Base-by-base conservation (phyloP, 2,329 filamentous ascomycete species). In the Colletotrichum siamense region DNA sequence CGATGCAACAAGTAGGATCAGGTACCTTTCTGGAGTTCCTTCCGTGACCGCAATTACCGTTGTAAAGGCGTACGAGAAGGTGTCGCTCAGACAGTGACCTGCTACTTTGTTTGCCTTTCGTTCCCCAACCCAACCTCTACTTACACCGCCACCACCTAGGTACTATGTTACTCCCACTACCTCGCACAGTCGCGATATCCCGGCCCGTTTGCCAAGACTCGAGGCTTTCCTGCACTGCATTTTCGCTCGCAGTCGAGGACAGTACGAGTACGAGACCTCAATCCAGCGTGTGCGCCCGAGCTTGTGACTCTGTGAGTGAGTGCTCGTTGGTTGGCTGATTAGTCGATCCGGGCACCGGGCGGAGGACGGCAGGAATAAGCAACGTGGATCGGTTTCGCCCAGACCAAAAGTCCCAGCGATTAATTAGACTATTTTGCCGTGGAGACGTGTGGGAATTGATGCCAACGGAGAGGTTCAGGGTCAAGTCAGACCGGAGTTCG, bases 291-390 rank as follows among this genome's bases (percentile, higher is more conserved):
- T 52, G 24, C 66, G 30, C 32, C 49, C 32, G 18, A 34, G 32
- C 32, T 22, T 24, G n/a, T 39, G 39, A 44, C 18, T 39, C 16
- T 39, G 16, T 44, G 39, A 44, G 18, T 0, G 22, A 69, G 18
- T 22, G 18, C 18, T 24, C 8, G 49, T 16, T 49, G 36, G 55
- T 68, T 55, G 55, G 24, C 26, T 26, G 34, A n/a, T 57, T 63
- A 22, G 24, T 71, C 36, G 32, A 57, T 34, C 39, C 73, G 70
- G 64, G 30, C 57, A 32, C 44, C 73, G 59, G 32, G 57, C 74
- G 44, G 55, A 73, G 44, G 65, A 73, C 26, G 18, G 28, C 30
- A 52, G 59, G 34, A 74, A 75, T 69, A 74, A 76, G 74, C 74
- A 69, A 61, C 39, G 70, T 44, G 44, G 64, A 69, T 69, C 57